A percentile compares a stretch with the other conserved stretches of the same genome.
Conservation (phyloP, 208 protist genomes). For the Trypanosoma lewisi region DNA sequence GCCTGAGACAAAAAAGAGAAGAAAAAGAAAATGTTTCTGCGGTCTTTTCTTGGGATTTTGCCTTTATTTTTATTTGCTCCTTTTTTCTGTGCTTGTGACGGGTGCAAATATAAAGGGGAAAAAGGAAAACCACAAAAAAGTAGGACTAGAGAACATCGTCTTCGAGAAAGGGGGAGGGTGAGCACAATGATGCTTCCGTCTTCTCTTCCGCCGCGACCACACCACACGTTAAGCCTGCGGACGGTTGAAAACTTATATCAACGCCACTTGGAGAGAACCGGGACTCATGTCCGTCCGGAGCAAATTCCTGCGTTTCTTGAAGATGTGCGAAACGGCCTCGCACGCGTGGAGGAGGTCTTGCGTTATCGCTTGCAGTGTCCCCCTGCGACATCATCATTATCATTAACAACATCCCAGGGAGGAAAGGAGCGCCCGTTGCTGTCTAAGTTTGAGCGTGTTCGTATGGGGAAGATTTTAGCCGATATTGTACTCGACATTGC, state of each 20-base stretch:
- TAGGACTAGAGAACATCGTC: too few species aligned
- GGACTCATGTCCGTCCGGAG: slow-evolving; percentile 18
- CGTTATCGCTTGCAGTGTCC: slow-evolving; percentile 41
- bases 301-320: slow-evolving; percentile 30
- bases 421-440: slow-evolving; percentile 21
- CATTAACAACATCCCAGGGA: background rate
- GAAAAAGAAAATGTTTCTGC: background rate
- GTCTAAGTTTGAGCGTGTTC: slow-evolving; percentile 55
- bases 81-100: slow-evolving; percentile 5
- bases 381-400: background rate
- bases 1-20: too few species aligned
- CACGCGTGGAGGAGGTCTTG: slow-evolving; percentile 36
- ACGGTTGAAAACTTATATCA: slow-evolving; percentile 26
- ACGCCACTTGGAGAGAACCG: slow-evolving; percentile 14
- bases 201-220: slow-evolving; percentile 17
- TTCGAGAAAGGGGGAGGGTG: slow-evolving; percentile 4
- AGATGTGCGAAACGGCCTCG: slow-evolving; percentile 34
- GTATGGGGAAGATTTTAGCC: slow-evolving; percentile 55
- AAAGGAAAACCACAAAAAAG: slow-evolving; percentile 12
- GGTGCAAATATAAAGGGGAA: background rate
- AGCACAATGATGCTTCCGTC: slow-evolving; percentile 16
- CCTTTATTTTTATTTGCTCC: slow-evolving; percentile 6
- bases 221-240: slow-evolving; percentile 21
- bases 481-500: slow-evolving; percentile 50
- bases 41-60: background rate